phyloP scores from a whole-genome alignment of 768 basidiomycete genomes.

The Leccinum uliginosum region DNA sequence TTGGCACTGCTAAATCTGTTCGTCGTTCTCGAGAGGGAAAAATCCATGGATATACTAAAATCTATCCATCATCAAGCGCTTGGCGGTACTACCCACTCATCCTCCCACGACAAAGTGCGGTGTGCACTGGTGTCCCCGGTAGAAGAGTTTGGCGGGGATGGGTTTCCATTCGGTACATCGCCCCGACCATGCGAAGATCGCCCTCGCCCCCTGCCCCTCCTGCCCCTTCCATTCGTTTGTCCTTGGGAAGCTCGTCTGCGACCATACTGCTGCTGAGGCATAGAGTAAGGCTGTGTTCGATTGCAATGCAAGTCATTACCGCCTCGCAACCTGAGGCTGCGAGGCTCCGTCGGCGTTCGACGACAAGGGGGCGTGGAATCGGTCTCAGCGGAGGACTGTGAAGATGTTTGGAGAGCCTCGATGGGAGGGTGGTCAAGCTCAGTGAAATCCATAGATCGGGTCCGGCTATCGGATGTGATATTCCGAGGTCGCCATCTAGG shows the following conservation, averaged over 20 bases:
- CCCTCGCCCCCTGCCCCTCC: not conserved
- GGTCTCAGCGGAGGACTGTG: slow-evolving; percentile 9
- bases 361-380: not conserved
- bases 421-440: slow-evolving; percentile 16
- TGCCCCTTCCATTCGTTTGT: slow-evolving; percentile 1
- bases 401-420: slow-evolving; percentile 8
- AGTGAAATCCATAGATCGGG: not conserved
- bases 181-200: not conserved
- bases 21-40: not conserved
- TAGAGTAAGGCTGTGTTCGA: not conserved
- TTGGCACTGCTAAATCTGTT: not conserved
- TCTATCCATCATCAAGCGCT: not conserved
- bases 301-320: not conserved
- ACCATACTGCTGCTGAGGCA: not conserved
- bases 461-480: not conserved
- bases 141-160: not conserved
- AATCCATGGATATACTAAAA: not conserved
- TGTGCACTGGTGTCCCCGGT: not conserved
- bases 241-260: slow-evolving; percentile 5
- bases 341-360: slow-evolving; percentile 11
- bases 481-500: slow-evolving; percentile 16
- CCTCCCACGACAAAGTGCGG: not conserved
- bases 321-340: not conserved
- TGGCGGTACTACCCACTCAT: not conserved
- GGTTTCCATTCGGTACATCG: not conserved